phyloP scores from a whole-genome alignment of 148 eudicot species.

The Hydrangea macrophylla region DNA sequence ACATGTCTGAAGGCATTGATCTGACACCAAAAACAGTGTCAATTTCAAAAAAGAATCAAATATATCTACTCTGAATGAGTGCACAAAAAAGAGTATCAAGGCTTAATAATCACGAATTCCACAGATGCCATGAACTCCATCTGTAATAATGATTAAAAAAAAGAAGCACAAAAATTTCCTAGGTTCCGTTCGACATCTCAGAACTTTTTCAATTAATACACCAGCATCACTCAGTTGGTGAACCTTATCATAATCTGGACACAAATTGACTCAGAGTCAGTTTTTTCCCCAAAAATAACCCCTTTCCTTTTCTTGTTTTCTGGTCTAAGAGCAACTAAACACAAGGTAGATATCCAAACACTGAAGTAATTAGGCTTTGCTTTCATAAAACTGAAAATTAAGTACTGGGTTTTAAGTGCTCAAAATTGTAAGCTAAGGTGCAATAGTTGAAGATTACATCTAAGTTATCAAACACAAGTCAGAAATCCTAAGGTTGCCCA shows the following conservation, averaged over 20 bases:
- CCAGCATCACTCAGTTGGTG: neutral
- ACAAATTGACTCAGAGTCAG: neutral
- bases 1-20: constrained; percentile 57
- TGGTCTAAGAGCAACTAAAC: neutral
- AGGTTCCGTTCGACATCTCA: neutral
- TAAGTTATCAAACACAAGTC: neutral
- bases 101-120: neutral
- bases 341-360: neutral
- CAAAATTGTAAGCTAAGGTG: too few relatives aligned
- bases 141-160: neutral
- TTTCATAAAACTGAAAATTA: too few relatives aligned
- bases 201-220: neutral
- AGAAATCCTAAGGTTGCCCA: too few relatives aligned
- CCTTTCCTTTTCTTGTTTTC: neutral
- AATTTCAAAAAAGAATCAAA: constrained; percentile 3
- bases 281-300: neutral
- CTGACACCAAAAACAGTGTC: constrained; percentile 17
- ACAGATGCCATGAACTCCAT: neutral
- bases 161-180: neutral
- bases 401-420: too few relatives aligned
- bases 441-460: too few relatives aligned
- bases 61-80: neutral
- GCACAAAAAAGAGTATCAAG: neutral
- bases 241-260: neutral
- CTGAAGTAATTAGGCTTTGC: too few relatives aligned